Percentiles rank a stretch among this genome's conserved stretches.
These are phyloP conservation scores for Lipomyces sp. DNA, from an alignment of 805 yeast genomes.

Conservation along the genomic window DNA sequence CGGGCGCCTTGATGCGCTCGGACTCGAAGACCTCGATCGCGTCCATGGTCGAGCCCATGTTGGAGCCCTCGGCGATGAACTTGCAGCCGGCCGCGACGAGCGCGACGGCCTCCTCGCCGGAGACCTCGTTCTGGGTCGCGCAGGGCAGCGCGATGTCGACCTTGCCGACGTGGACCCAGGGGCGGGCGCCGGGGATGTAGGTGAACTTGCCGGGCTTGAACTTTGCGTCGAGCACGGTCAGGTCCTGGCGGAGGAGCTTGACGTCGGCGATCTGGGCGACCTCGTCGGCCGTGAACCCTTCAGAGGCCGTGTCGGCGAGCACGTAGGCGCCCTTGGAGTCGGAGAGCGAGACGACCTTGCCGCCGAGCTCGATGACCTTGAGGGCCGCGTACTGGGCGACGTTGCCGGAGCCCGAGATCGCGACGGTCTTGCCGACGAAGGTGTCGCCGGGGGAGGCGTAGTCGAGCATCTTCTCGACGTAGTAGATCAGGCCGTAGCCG, in stretches of 20 bases:
- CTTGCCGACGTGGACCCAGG: constrained; percentile 89
- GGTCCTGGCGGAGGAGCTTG: constrained; percentile 65
- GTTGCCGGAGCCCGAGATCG: constrained; percentile 97
- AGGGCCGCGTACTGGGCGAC: constrained; percentile 99
- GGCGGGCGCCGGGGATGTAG: constrained; percentile 91
- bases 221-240: constrained; percentile 35
- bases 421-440: constrained; percentile 89
- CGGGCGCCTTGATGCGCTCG: constrained; percentile 37
- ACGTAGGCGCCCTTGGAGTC: constrained; percentile 92
- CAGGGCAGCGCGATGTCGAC: constrained; percentile 96
- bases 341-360: constrained; percentile 86
- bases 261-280: constrained; percentile 75
- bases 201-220: constrained; percentile 45
- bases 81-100: constrained; percentile 87
- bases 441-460: constrained; percentile 71
- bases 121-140: constrained; percentile 97
- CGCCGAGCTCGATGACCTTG: constrained; percentile 95
- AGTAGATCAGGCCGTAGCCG: constrained; percentile 96
- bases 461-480: constrained; percentile 96
- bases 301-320: constrained; percentile 43
- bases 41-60: constrained; percentile 98
- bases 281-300: constrained; percentile 85
- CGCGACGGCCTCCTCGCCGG: constrained; percentile 95
- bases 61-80: constrained; percentile 97
- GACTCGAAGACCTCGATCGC: constrained; percentile 91